Conservation (phyloP, 2,329 filamentous ascomycete genomes). For the Aspergillus pseudoterreus region DNA sequence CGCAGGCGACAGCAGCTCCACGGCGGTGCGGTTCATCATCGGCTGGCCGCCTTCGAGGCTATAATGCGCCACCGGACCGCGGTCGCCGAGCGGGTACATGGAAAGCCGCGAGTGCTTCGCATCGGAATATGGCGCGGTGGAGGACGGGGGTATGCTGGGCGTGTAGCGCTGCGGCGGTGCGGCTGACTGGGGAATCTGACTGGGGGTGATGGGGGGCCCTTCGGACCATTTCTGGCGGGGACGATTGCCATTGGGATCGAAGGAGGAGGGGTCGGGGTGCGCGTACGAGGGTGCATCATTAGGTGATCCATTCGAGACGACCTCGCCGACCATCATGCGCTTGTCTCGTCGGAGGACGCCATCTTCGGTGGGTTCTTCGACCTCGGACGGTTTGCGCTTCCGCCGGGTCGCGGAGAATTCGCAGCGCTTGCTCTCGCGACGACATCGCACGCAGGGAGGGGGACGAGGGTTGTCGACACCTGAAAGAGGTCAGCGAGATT, state of each 20-base stretch:
- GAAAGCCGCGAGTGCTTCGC: constrained; percentile 23
- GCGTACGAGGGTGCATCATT: constrained; percentile 25
- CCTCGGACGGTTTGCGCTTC: constrained; percentile 71
- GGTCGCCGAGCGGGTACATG: constrained; percentile 23
- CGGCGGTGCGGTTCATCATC: constrained; percentile 58
- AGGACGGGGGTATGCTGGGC: constrained; percentile 20
- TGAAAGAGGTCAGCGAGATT: constrained; percentile 12
- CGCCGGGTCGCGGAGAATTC: constrained; percentile 92
- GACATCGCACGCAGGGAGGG: constrained; percentile 88
- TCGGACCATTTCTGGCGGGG: constrained; percentile 31
- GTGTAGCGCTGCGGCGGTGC: constrained; percentile 25
- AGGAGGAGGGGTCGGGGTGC: constrained; percentile 21
- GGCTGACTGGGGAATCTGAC: constrained; percentile 17
- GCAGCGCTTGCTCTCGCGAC: constrained; percentile 92
- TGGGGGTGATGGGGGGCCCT: constrained; percentile 16
- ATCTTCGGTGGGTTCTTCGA: constrained; percentile 39
- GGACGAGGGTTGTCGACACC: constrained; percentile 88
- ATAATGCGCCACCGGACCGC: constrained; percentile 21
- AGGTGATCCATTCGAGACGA: constrained; percentile 24
- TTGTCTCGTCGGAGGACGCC: constrained; percentile 41
- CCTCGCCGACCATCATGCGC: constrained; percentile 52
- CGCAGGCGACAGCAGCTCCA: constrained; percentile 59
- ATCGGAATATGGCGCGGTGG: constrained; percentile 27
- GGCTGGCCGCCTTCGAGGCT: constrained; percentile 52
- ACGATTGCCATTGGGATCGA: constrained; percentile 18